Percentiles rank a stretch among this genome's conserved stretches.
These are phyloP conservation scores for Talaromyces amestolkiae DNA, from an alignment of 2,329 filamentous ascomycete species.

Conservation along the genomic window DNA sequence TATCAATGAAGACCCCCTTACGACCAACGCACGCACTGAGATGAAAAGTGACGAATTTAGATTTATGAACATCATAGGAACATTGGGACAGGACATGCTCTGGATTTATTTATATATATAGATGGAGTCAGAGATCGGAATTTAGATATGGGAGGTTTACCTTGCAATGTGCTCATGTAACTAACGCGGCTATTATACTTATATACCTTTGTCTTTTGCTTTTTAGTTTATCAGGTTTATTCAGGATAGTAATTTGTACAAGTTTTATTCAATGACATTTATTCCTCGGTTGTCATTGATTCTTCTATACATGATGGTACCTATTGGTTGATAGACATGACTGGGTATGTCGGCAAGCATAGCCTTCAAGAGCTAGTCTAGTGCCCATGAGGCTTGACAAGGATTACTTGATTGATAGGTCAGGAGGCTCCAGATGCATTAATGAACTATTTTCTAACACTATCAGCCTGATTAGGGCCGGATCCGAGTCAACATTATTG, in stretches of 20 bases:
- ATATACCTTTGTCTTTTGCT: background rate
- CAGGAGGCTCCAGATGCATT: background rate
- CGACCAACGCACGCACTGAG: background rate
- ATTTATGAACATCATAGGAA: background rate
- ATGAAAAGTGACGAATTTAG: background rate
- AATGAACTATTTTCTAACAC: background rate
- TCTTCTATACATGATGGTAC: background rate
- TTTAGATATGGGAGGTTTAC: background rate
- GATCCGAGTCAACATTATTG: background rate
- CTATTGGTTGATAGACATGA: background rate
- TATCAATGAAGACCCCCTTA: background rate
- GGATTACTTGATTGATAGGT: background rate
- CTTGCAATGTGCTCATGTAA: background rate
- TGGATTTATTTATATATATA: background rate
- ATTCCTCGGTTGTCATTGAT: background rate
- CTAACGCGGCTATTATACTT: background rate
- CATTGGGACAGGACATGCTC: background rate
- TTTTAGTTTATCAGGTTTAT: background rate
- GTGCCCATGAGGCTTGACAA: background rate
- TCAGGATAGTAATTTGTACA: background rate
- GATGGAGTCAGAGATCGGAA: slow-evolving; percentile 3
- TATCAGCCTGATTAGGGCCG: background rate
- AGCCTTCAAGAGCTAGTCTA: background rate
- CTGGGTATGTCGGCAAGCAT: background rate
- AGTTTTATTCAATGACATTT: background rate